Conservation (phyloP, 345 rosid species). For the Salix viminalis region DNA sequence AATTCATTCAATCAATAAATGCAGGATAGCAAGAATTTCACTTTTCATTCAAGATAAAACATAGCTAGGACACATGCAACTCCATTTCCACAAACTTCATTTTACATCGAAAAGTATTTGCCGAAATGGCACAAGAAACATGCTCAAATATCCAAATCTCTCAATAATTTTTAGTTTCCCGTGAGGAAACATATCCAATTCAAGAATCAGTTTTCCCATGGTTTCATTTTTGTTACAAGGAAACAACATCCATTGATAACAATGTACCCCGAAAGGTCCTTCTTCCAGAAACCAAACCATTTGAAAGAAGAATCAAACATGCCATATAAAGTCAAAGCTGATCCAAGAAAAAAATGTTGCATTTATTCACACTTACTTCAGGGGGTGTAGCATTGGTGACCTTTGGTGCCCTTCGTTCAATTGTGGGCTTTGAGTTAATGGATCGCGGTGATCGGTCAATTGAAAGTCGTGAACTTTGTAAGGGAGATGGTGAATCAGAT, state of each 20-base stretch:
- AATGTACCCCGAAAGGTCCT: neutral
- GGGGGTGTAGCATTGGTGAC: constrained; percentile 43
- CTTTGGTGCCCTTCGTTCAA: constrained; percentile 67
- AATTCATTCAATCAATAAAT: constrained; percentile 20
- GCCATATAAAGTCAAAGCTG: neutral
- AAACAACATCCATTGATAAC: neutral
- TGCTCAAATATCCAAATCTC: neutral
- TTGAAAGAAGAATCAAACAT: constrained; percentile 1
- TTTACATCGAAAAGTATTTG: neutral
- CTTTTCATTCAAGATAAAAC: neutral
- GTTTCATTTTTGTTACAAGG: neutral
- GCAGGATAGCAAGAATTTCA: neutral
- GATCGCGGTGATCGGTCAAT: constrained; percentile 69
- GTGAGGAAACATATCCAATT: neutral
- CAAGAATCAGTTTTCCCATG: neutral
- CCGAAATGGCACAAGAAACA: neutral
- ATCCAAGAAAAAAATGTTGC: neutral
- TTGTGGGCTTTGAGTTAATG: constrained; percentile 52
- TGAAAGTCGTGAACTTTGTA: constrained; percentile 58
- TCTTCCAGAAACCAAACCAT: neutral
- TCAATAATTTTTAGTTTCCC: neutral
- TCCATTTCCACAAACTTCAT: neutral
- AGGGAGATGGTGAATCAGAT: constrained; percentile 51
- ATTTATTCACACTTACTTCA: constrained; percentile 48
- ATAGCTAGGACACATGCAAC: neutral